phyloP scores from a whole-genome alignment of 192 early-diverging fungal genomes.

The Backusella liffmaniae region DNA sequence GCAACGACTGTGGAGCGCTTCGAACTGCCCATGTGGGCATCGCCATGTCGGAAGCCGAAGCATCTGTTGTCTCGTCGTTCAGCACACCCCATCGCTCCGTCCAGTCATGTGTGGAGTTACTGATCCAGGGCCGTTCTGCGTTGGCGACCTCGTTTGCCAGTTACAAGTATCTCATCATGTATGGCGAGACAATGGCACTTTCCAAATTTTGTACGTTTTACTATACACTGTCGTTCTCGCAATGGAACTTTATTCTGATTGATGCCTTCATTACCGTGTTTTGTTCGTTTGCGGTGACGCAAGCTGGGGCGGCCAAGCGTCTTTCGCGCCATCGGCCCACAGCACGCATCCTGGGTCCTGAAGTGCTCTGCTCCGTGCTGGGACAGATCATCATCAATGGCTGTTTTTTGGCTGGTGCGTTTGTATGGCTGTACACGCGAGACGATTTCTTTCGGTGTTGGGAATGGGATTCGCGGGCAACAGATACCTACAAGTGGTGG shows the following conservation, averaged over 20 bases:
- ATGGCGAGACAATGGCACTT: conserved; percentile 57
- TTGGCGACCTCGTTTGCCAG: conserved; percentile 65
- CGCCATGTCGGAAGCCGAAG: conserved; percentile 61
- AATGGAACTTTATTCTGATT: conserved; percentile 67
- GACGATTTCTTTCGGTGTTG: conserved; percentile 58
- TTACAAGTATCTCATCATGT: conserved; percentile 60
- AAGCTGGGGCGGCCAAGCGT: conserved; percentile 36
- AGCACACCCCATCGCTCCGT: conserved; percentile 46
- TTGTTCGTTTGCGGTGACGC: conserved; percentile 50
- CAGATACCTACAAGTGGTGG: conserved; percentile 61
- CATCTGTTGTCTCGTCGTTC: conserved; percentile 63
- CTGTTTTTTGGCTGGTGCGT: conserved; percentile 41
- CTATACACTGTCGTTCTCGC: conserved; percentile 55
- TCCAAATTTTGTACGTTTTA: conserved; percentile 59
- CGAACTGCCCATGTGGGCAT: conserved; percentile 63
- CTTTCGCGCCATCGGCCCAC: conserved; percentile 58
- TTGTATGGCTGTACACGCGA: conserved; percentile 53
- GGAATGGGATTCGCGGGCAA: conserved; percentile 55
- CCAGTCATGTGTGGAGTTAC: conserved; percentile 51
- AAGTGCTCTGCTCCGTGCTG: conserved; percentile 57
- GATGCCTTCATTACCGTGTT: conserved; percentile 58
- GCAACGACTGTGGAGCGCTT: conserved; percentile 66
- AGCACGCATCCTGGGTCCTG: conserved; percentile 59
- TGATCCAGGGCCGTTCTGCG: conserved; percentile 58
- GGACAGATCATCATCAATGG: conserved; percentile 62